phyloP scores from a whole-genome alignment of 2,329 filamentous ascomycete species.

The Botrytis deweyae region DNA sequence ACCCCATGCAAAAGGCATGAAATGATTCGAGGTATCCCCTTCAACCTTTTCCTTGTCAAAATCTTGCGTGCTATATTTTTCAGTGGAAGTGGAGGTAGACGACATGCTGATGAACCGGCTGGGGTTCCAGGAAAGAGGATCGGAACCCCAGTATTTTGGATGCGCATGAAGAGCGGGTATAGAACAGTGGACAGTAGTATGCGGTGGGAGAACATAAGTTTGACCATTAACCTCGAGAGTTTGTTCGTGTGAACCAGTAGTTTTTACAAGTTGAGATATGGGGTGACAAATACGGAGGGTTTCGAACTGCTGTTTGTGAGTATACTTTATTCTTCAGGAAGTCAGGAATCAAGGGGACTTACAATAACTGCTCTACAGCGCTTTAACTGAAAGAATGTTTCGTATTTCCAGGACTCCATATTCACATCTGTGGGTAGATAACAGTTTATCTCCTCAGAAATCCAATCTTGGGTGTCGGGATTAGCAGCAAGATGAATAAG shows the following conservation, averaged over 20 bases:
- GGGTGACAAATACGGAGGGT: constrained; percentile 9
- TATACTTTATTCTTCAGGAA: background rate
- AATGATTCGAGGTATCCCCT: background rate
- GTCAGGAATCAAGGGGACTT: background rate
- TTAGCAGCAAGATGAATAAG: background rate
- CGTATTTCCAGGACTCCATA: background rate
- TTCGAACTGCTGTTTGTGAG: background rate
- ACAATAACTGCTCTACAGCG: background rate
- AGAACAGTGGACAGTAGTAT: background rate
- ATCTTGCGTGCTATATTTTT: background rate
- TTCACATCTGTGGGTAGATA: background rate
- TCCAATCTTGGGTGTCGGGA: background rate
- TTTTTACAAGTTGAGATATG: constrained; percentile 6
- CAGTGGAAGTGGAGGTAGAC: background rate
- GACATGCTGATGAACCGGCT: background rate
- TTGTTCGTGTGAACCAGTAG: background rate
- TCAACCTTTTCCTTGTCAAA: background rate
- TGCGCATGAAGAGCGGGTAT: constrained; percentile 7
- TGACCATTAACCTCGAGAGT: background rate
- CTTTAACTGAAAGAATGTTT: background rate
- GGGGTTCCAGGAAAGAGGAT: background rate
- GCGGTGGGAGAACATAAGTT: background rate
- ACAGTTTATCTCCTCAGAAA: constrained; percentile 7
- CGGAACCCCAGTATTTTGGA: background rate
- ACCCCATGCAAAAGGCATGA: constrained; percentile 11